phyloP scores from a whole-genome alignment of 2,329 filamentous ascomycete genomes.

The Orbilia blumenaviensis region DNA sequence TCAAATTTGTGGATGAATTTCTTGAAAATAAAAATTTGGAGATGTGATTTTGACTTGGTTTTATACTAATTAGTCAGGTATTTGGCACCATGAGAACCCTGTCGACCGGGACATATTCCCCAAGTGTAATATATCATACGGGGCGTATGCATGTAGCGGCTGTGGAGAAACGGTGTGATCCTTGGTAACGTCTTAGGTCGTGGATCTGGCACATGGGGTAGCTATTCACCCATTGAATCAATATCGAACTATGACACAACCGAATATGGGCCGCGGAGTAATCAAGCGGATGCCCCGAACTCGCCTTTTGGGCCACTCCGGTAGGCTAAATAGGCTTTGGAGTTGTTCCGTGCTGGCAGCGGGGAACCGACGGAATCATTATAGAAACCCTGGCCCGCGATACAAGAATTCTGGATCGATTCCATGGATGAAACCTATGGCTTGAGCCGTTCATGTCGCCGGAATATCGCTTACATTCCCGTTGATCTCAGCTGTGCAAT shows the following conservation, averaged over 20 bases:
- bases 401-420: not conserved
- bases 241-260: not conserved
- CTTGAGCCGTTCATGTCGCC: not conserved
- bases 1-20: too few species aligned
- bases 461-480: not conserved
- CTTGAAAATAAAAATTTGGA: too few species aligned
- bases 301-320: not conserved
- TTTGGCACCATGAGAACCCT: too few species aligned
- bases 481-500: not conserved
- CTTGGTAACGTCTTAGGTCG: not conserved
- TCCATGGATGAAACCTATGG: not conserved
- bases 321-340: not conserved
- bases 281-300: too few species aligned
- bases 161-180: not conserved
- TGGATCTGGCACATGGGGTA: too few species aligned
- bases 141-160: not conserved
- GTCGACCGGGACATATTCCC: too few species aligned
- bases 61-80: too few species aligned
- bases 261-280: not conserved
- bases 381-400: not conserved
- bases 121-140: not conserved
- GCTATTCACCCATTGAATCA: too few species aligned
- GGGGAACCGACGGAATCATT: not conserved
- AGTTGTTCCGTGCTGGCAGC: not conserved
- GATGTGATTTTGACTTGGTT: not conserved